phyloP scores from a whole-genome alignment of 179 eudicot genomes.

The Corrigiola litoralis region DNA sequence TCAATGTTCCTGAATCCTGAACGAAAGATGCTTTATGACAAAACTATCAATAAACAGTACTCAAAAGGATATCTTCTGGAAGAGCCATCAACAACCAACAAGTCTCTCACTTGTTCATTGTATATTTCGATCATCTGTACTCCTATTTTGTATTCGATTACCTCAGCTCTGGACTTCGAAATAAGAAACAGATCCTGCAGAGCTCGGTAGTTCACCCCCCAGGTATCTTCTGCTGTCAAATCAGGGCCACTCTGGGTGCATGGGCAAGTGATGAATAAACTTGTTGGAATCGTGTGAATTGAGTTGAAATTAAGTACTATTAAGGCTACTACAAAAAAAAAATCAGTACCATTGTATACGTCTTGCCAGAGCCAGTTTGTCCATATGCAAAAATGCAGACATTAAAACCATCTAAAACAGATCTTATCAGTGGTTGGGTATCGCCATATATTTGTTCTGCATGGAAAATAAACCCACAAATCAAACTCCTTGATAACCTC shows the following conservation, averaged over 20 bases:
- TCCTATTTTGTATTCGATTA: slow-evolving; percentile 68
- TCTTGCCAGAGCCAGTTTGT: slow-evolving; percentile 96
- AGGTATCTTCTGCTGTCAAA: slow-evolving; percentile 65
- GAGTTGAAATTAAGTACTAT: background rate
- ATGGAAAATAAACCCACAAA: slow-evolving; percentile 1
- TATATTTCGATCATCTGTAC: slow-evolving; percentile 98
- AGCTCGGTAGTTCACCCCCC: slow-evolving; percentile 97
- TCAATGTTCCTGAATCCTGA: background rate
- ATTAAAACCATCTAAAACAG: slow-evolving; percentile 88
- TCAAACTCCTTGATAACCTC: background rate
- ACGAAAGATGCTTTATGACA: too few species aligned
- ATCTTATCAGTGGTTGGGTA: slow-evolving; percentile 78
- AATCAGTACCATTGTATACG: slow-evolving; percentile 78
- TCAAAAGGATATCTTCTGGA: slow-evolving; percentile 81
- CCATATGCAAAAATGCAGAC: slow-evolving; percentile 97
- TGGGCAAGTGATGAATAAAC: background rate
- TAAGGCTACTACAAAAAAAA: background rate
- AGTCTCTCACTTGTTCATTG: slow-evolving; percentile 96
- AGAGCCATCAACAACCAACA: slow-evolving; percentile 78
- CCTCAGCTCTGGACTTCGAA: slow-evolving; percentile 55
- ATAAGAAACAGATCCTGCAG: slow-evolving; percentile 71
- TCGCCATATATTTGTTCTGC: slow-evolving; percentile 91
- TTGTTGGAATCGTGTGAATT: background rate
- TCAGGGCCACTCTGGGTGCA: slow-evolving; percentile 87
- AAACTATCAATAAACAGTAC: background rate